A percentile compares a stretch with the other conserved stretches of the same genome.
phyloP scores from a whole-genome alignment of 1,139 yeast species.

The Candida anutae region DNA sequence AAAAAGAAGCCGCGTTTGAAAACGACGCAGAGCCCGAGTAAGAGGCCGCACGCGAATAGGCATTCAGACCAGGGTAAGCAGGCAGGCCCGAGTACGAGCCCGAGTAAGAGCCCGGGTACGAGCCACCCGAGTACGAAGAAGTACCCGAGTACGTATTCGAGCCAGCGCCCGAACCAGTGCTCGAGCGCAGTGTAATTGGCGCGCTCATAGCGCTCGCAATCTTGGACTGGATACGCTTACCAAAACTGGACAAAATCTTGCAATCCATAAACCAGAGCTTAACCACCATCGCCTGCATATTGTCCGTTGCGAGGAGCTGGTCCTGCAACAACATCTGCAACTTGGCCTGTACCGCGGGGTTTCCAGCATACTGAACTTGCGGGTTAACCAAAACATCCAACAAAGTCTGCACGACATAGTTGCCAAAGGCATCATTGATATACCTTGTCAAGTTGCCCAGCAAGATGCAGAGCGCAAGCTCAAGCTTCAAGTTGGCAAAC shows the following conservation, averaged over 20 bases:
- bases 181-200: slow-evolving; percentile 1
- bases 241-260: slow-evolving; percentile 37
- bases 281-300: slow-evolving; percentile 27
- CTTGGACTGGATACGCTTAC: slow-evolving; percentile 41
- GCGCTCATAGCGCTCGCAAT: slow-evolving; percentile 27
- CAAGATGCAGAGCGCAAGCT: slow-evolving; percentile 27
- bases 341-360: slow-evolving; percentile 4
- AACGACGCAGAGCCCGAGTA: no score
- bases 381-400: slow-evolving; percentile 33
- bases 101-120: background rate
- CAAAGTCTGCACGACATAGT: slow-evolving; percentile 23
- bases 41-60: no score
- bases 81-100: no score
- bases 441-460: slow-evolving; percentile 38
- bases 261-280: slow-evolving; percentile 38
- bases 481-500: slow-evolving; percentile 27
- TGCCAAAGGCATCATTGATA: slow-evolving; percentile 25
- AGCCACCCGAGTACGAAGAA: no score
- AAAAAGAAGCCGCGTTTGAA: no score
- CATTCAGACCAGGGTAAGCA: no score
- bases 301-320: slow-evolving; percentile 6
- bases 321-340: slow-evolving; percentile 18
- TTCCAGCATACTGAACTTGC: slow-evolving; percentile 11
- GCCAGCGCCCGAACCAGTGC: no score
- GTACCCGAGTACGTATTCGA: no score